Evolutionary conservation across 306 rosid genomes (phyloP).

Genomic region (Nissolia schottii): DNA sequence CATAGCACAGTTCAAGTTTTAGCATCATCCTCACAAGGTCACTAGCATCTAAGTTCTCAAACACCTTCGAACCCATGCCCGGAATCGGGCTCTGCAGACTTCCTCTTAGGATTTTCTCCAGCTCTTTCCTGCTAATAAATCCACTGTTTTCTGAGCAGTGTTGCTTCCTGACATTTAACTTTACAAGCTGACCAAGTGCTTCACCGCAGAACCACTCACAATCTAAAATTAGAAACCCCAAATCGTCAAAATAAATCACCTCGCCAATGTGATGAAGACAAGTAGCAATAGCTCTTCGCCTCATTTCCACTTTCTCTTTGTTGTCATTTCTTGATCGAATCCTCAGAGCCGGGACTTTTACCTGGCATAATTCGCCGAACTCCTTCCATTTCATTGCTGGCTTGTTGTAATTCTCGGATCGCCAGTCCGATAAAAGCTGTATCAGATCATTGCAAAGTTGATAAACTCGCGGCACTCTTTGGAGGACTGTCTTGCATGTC

Average conservation of each 20-base stretch:
- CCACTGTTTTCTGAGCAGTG: constrained; percentile 55
- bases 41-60: constrained; percentile 77
- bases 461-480: constrained; percentile 83
- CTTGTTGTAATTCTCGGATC: constrained; percentile 85
- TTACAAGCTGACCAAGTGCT: constrained; percentile 74
- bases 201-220: constrained; percentile 94
- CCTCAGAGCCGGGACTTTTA: constrained; percentile 58
- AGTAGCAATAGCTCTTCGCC: constrained; percentile 68
- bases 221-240: constrained; percentile 77
- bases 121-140: constrained; percentile 66
- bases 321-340: constrained; percentile 73
- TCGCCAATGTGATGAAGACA: constrained; percentile 92
- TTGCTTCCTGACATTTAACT: constrained; percentile 57
- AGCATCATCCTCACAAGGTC: constrained; percentile 95
- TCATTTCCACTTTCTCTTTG: constrained; percentile 58
- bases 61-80: constrained; percentile 75
- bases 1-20: constrained; percentile 85
- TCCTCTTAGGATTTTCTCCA: constrained; percentile 74
- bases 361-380: constrained; percentile 81
- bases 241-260: constrained; percentile 74
- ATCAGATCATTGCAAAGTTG: constrained; percentile 87
- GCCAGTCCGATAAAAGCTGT: constrained; percentile 79
- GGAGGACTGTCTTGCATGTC: constrained; percentile 79
- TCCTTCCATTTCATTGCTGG: constrained; percentile 96
- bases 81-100: constrained; percentile 83